Evolutionary conservation across 345 rosid genomes (phyloP).

Genomic region (Combretum micranthum): DNA sequence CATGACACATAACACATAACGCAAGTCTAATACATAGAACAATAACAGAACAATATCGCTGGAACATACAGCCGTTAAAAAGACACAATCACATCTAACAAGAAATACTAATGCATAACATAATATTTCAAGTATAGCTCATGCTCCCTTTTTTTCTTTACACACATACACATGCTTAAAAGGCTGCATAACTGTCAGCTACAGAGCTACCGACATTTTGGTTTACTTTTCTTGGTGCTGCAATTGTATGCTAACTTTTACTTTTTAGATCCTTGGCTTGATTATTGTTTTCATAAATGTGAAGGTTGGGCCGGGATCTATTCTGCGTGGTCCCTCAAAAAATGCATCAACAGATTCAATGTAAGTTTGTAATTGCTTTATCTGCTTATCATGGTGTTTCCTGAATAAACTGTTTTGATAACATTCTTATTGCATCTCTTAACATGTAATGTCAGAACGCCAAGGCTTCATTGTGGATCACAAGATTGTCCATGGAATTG

Average conservation of each 20-base stretch:
- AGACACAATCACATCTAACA: no score
- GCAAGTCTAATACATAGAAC: no score
- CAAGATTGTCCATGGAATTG: conserved; percentile 84
- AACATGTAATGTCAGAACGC: conserved; percentile 43
- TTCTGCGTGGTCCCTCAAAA: conserved; percentile 81
- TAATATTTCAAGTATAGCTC: no score
- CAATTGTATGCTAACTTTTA: conserved; percentile 3
- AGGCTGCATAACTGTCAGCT: no score
- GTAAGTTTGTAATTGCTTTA: conserved; percentile 45
- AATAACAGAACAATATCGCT: no score
- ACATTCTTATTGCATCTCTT: conserved; percentile 11
- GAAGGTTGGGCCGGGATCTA: conserved; percentile 91
- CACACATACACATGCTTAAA: no score
- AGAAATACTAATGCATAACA: no score
- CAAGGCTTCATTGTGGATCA: conserved; percentile 73
- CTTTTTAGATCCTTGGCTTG: conserved; percentile 3
- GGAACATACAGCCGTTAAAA: no score
- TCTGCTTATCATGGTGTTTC: conserved; percentile 1
- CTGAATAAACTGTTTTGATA: conserved; percentile 6
- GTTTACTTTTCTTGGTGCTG: no score
- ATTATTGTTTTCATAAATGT: conserved; percentile 14
- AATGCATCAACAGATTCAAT: conserved; percentile 75
- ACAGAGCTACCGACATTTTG: no score
- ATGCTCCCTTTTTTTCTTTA: no score
- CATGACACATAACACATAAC: no score